A percentile compares a stretch with the other conserved stretches of the same genome.
phyloP scores from a whole-genome alignment of 83 land plant genomes.

The Picea abies region DNA sequence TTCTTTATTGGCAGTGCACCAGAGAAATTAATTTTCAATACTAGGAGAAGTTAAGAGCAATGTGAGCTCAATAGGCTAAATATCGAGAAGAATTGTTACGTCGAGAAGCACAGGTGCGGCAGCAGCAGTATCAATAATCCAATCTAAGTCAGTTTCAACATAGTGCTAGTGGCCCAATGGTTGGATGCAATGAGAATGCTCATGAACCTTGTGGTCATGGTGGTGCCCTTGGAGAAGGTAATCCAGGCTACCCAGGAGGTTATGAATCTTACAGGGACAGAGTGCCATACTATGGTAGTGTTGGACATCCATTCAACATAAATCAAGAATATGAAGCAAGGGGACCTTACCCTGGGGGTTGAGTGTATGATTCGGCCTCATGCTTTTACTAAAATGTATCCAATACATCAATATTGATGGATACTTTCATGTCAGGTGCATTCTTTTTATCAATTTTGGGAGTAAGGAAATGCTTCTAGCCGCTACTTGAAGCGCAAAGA shows the following conservation, averaged over 20 bases:
- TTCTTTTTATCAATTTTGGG: no score
- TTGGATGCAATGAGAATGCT: not conserved
- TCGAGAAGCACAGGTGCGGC: constrained; percentile 55
- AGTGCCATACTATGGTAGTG: constrained; percentile 22
- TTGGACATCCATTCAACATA: constrained; percentile 12
- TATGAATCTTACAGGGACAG: constrained; percentile 38
- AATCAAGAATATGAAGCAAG: constrained; percentile 32
- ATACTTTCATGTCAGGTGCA: no score
- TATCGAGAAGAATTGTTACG: constrained; percentile 58
- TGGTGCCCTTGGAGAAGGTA: constrained; percentile 22
- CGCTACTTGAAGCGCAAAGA: no score
- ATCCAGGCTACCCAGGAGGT: constrained; percentile 12
- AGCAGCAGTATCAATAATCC: constrained; percentile 56
- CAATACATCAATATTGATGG: no score
- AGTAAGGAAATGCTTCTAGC: no score
- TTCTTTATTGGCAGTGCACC: no score
- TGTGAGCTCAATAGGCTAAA: constrained; percentile 46
- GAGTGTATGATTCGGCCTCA: no score
- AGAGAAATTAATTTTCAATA: constrained; percentile 57
- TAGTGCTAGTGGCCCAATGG: constrained; percentile 15
- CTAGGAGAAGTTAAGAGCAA: constrained; percentile 42
- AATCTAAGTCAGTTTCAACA: constrained; percentile 24
- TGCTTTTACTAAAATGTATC: no score
- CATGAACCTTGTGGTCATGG: constrained; percentile 33
- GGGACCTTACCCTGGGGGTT: no score